Conservation (phyloP, 202 grass and related monocot genomes). For the Carex arenaria region DNA sequence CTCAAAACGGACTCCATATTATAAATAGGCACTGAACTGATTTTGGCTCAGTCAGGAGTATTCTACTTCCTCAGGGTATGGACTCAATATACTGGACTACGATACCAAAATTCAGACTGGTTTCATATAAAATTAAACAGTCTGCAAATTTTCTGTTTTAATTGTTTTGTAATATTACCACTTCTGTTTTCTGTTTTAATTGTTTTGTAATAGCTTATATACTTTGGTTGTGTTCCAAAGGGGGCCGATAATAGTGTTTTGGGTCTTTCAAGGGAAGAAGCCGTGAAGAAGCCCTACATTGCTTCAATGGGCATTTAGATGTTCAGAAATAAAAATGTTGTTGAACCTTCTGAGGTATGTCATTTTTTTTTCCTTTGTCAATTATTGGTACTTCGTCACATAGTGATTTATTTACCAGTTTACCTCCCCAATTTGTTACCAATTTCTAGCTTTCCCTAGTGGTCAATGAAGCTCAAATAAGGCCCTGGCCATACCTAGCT, state of each 20-base stretch:
- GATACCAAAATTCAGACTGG: too few species aligned
- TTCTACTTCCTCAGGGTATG: too few species aligned
- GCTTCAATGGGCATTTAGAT: constrained; percentile 77
- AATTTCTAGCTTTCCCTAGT: neutral
- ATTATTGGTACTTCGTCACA: neutral
- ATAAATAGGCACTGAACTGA: too few species aligned
- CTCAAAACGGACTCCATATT: too few species aligned
- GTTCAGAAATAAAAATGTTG: constrained; percentile 50
- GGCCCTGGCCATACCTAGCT: neutral
- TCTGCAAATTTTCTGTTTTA: too few species aligned
- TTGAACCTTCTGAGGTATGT: constrained; percentile 34
- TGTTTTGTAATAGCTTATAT: too few species aligned
- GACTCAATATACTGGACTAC: too few species aligned
- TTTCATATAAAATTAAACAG: too few species aligned
- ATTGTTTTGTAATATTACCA: too few species aligned
- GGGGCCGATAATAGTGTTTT: constrained; percentile 38
- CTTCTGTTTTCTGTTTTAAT: too few species aligned
- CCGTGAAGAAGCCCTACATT: constrained; percentile 56
- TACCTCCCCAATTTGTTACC: neutral
- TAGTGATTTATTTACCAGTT: neutral
- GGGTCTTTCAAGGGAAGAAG: constrained; percentile 43
- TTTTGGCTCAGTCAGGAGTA: too few species aligned
- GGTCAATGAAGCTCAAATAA: neutral
- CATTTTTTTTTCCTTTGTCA: neutral
- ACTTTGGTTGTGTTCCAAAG: too few species aligned